Evolutionary conservation across 306 rosid genomes (phyloP).

Genomic region (Parietaria judaica): DNA sequence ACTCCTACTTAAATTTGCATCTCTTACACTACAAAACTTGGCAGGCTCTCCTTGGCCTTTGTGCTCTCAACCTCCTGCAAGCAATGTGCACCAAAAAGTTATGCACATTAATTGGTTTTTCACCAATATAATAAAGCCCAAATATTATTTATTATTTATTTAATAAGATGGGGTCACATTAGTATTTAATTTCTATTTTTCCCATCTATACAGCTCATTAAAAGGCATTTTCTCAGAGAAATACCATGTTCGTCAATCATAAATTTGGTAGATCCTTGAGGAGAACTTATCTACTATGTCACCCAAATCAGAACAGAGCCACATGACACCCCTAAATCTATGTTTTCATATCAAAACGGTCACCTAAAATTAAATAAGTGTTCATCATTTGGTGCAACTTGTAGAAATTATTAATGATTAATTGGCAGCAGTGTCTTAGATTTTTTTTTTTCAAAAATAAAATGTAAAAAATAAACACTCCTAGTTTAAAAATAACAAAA

Average conservation of each 20-base stretch:
- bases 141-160: neutral
- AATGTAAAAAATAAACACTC: too few species aligned
- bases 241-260: neutral
- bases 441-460: too few species aligned
- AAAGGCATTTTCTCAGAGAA: neutral
- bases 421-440: too few species aligned
- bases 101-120: constrained; percentile 13
- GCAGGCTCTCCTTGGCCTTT: constrained; percentile 26
- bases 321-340: neutral
- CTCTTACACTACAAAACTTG: constrained; percentile 42
- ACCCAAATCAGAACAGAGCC: constrained; percentile 8
- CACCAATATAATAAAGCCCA: constrained; percentile 1
- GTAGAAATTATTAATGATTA: neutral
- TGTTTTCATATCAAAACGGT: neutral
- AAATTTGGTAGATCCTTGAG: neutral
- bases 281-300: constrained; percentile 1
- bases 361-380: neutral
- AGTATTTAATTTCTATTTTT: neutral
- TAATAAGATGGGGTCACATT: neutral
- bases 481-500: too few species aligned
- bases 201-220: neutral
- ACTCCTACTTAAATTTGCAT: constrained; percentile 24
- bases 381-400: neutral
- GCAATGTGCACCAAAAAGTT: constrained; percentile 20
- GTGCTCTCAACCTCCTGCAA: constrained; percentile 50